phyloP scores from a whole-genome alignment of 176 grass and related monocot genomes.

The Ensete ventricosum region DNA sequence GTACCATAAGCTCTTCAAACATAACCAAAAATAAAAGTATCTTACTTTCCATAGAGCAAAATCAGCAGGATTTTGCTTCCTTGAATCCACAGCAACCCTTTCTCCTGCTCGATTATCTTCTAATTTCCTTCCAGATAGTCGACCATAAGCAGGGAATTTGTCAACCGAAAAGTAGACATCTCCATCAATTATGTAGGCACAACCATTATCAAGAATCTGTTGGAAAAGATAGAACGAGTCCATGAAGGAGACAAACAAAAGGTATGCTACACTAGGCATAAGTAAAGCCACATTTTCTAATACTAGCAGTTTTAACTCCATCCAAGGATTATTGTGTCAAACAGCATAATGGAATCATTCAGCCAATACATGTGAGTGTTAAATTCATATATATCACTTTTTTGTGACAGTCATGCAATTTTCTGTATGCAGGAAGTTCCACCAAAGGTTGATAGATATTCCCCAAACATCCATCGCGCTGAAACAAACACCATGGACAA shows the following conservation, averaged over 20 bases:
- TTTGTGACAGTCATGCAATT: too few species aligned
- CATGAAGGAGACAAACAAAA: not conserved
- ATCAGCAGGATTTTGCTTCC: constrained; percentile 92
- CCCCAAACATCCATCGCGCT: too few species aligned
- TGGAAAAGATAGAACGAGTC: constrained; percentile 6
- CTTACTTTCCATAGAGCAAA: constrained; percentile 98
- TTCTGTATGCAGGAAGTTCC: too few species aligned
- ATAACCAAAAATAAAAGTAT: constrained; percentile 4
- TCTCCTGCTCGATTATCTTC: constrained; percentile 96
- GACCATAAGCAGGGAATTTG: constrained; percentile 72
- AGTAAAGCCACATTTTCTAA: not conserved
- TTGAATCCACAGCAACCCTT: constrained; percentile 82
- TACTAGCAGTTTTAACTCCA: not conserved
- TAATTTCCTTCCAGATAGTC: constrained; percentile 77
- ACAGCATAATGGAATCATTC: too few species aligned
- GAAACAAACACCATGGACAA: too few species aligned
- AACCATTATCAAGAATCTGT: constrained; percentile 78
- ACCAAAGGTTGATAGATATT: not conserved
- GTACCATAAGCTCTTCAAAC: not conserved
- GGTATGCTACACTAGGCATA: not conserved
- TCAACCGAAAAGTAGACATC: constrained; percentile 95
- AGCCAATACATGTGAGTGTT: too few species aligned
- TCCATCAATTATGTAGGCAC: constrained; percentile 63
- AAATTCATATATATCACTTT: too few species aligned
- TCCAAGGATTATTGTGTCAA: too few species aligned